Base-by-base conservation (phyloP, 1,139 yeast species). In the Casaregolazyma lundiana region DNA sequence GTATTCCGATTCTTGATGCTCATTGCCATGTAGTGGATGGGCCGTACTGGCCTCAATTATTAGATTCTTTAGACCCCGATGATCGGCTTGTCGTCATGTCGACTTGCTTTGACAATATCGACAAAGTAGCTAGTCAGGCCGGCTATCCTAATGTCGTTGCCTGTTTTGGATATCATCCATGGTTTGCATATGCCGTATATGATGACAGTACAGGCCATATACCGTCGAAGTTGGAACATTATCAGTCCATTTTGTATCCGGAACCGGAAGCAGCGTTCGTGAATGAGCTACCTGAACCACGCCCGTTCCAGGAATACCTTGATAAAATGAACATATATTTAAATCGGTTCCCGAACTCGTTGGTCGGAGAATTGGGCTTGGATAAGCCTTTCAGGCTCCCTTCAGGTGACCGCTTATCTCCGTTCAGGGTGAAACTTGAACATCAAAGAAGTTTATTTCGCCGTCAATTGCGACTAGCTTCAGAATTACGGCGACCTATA, bases 311-410 rank as follows among this genome's bases (percentile, higher is more conserved):
- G 0, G 56, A 56, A 0, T 77, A 77, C 50, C 49, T 81, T 8
- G 46, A 52, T 0, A 53, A 53, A 18, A 67, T 76, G 36, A 13
- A 62, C 60, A 3, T 34, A 6, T 62, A 66, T 16, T 57, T 75
- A 35, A 38, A 36, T 2, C 41, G 46, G 35, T 52, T 57, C 45
- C 65, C 68, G 1, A 26, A 49, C 9, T 58, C 64, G 8, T 50
- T 70, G 15, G 72, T 89, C n/a, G 98, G 98, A 0, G 98, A 92
- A 58, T 74, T 89, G 16, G 98, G 98, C 0, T 66, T 92, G 4
- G 98, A 92, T 63, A 84, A 82, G 62, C 61, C 78, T 17, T 87
- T 87, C 57, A 66, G 88, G 34, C 65, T 88, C 9, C 95, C 95
- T 0, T 32, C 43, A 43, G 46, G 49, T 29, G 42, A 45, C 29